A percentile compares a stretch with the other conserved stretches of the same genome.
Conservation (phyloP, 2,329 filamentous ascomycete genomes). For the Aspergillus sergii region DNA sequence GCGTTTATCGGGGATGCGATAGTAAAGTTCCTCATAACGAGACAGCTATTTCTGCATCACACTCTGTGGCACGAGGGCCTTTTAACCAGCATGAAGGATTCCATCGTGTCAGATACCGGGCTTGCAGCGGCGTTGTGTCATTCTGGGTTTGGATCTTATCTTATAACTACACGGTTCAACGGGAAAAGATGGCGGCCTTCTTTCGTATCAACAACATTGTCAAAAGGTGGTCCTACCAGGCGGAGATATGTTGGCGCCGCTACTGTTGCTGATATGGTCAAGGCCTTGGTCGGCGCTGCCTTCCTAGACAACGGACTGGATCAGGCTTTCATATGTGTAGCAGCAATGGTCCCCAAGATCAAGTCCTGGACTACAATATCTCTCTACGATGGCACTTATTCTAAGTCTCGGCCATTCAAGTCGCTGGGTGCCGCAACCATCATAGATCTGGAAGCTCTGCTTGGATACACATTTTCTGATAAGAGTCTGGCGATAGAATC, state of each 20-base stretch:
- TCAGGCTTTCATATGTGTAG: constrained; percentile 2
- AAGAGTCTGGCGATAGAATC: background rate
- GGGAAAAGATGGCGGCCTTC: background rate
- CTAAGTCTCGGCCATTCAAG: background rate
- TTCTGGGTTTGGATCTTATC: background rate
- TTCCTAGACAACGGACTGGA: constrained; percentile 2
- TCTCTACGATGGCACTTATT: constrained; percentile 6
- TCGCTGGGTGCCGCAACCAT: background rate
- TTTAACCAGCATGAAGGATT: background rate
- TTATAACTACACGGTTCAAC: background rate
- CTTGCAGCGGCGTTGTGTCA: background rate
- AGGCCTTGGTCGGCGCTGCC: constrained; percentile 6
- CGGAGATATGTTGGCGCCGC: constrained; percentile 1
- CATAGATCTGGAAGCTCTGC: background rate
- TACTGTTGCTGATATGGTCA: constrained; percentile 4
- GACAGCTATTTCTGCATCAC: constrained; percentile 11
- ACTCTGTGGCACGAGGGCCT: constrained; percentile 8
- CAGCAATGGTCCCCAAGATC: constrained; percentile 6
- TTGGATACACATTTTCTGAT: background rate
- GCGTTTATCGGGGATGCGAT: constrained; percentile 6
- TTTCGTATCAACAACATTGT: background rate
- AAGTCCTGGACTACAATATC: constrained; percentile 9
- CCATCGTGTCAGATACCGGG: background rate
- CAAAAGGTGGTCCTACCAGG: background rate
- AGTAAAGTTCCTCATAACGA: background rate